Percentiles rank a stretch among this genome's conserved stretches.
Conservation (phyloP, 208 protist genomes). For the Balamuthia mandrillaris region DNA sequence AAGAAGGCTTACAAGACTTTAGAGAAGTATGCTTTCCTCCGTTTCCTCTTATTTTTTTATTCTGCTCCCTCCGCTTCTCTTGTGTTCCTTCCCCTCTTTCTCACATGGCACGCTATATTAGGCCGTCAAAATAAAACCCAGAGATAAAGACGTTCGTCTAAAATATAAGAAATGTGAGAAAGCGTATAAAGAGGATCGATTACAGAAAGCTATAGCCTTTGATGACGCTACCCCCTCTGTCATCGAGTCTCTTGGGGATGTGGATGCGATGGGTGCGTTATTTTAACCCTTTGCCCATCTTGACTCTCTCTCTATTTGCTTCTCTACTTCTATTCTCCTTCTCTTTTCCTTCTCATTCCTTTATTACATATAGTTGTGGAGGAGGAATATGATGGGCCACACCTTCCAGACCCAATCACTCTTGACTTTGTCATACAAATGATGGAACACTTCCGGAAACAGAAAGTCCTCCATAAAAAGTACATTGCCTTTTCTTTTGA, state of each 20-base stretch:
- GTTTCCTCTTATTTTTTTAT: background rate
- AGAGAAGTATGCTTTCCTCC: slow-evolving; percentile 56
- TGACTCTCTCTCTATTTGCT: no score
- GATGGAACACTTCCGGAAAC: slow-evolving; percentile 55
- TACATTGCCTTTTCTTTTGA: slow-evolving; percentile 15
- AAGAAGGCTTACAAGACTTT: slow-evolving; percentile 90
- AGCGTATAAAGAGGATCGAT: slow-evolving; percentile 85
- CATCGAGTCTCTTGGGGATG: slow-evolving; percentile 22
- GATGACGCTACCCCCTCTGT: slow-evolving; percentile 49
- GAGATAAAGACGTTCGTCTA: slow-evolving; percentile 79
- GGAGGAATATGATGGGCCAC: slow-evolving; percentile 55
- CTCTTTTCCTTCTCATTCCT: background rate
- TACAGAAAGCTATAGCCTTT: slow-evolving; percentile 88
- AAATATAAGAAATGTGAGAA: slow-evolving; percentile 90
- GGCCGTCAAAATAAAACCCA: slow-evolving; percentile 81
- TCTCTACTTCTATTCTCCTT: background rate
- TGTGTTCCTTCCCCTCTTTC: background rate
- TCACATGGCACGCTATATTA: background rate
- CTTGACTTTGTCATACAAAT: slow-evolving; percentile 68
- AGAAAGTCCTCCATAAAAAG: slow-evolving; percentile 70
- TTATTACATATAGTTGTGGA: slow-evolving; percentile 44
- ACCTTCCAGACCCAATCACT: slow-evolving; percentile 59
- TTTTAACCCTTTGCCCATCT: background rate
- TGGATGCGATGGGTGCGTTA: slow-evolving; percentile 39
- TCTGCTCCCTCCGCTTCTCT: background rate